These are phyloP conservation scores for Verbascum thapsus DNA, from an alignment of 257 asterid genomes.

Conservation along the genomic window DNA sequence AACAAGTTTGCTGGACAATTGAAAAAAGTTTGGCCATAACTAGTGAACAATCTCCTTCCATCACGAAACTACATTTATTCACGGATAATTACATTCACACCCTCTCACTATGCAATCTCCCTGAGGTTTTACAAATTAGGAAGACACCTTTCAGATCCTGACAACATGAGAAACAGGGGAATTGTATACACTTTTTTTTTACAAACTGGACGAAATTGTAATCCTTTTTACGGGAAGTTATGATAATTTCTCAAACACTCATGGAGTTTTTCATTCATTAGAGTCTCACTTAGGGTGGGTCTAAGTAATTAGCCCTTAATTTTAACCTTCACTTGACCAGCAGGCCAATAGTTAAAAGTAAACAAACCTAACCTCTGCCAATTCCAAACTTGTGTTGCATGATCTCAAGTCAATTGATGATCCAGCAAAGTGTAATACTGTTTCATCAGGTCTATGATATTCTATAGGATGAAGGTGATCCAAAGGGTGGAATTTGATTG, in stretches of 20 bases:
- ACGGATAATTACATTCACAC: too few species aligned
- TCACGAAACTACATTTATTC: background rate
- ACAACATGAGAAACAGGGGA: too few species aligned
- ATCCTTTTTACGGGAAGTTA: too few species aligned
- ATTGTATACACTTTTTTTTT: too few species aligned
- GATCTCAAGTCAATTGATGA: constrained; percentile 81
- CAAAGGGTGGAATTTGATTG: constrained; percentile 80
- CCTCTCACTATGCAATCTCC: too few species aligned
- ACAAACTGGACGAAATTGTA: too few species aligned
- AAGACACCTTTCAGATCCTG: too few species aligned
- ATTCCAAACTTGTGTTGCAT: constrained; percentile 84
- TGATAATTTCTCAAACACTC: too few species aligned
- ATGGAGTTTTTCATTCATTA: too few species aligned
- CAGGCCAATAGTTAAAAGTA: background rate
- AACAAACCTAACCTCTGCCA: constrained; percentile 70
- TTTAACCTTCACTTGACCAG: background rate
- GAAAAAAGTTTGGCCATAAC: constrained; percentile 1
- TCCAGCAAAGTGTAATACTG: constrained; percentile 69
- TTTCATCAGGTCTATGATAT: constrained; percentile 82
- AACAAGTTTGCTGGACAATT: constrained; percentile 9
- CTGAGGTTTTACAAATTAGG: too few species aligned
- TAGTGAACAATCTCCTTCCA: constrained; percentile 12
- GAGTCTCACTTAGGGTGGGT: too few species aligned
- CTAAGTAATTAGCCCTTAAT: too few species aligned
- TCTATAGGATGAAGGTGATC: constrained; percentile 92